Evolutionary conservation across 495 filamentous ascomycete species (phyloP).

Genomic region (Stereocaulon alpinum): DNA sequence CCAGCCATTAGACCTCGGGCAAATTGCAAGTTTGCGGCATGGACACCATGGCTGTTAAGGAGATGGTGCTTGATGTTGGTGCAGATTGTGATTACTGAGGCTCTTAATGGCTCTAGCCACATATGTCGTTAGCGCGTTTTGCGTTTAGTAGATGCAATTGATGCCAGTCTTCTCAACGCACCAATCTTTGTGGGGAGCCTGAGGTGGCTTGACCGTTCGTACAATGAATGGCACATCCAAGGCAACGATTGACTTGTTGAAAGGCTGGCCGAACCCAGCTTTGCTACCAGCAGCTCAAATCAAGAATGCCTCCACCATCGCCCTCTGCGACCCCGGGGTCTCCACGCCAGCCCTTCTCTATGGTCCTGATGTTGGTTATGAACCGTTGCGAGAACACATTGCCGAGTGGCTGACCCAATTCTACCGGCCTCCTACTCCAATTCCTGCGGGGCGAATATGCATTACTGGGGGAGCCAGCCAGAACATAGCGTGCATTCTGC

Average conservation of each 20-base stretch:
- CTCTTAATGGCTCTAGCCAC: neutral
- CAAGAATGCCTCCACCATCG: constrained; percentile 39
- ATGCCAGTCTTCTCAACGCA: neutral
- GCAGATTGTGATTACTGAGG: neutral
- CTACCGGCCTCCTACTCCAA: constrained; percentile 40
- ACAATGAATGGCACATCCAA: neutral
- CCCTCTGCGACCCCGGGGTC: constrained; percentile 48
- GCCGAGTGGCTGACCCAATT: constrained; percentile 58
- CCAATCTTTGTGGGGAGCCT: neutral
- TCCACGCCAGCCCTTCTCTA: constrained; percentile 55
- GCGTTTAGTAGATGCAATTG: neutral
- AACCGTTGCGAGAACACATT: constrained; percentile 50
- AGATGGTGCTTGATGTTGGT: neutral
- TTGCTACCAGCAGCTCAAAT: constrained; percentile 58
- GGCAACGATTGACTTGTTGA: constrained; percentile 50
- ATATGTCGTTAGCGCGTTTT: neutral
- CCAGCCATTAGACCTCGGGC: neutral
- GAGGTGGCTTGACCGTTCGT: neutral
- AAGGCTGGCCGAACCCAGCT: constrained; percentile 59
- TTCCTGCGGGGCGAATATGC: constrained; percentile 52
- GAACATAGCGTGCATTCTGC: constrained; percentile 59
- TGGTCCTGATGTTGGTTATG: constrained; percentile 66
- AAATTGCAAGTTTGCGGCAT: neutral
- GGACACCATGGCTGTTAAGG: neutral
- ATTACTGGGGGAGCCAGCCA: constrained; percentile 76